phyloP scores from a whole-genome alignment of 1,139 yeast species.

The Debaryomyces subglobosus region DNA sequence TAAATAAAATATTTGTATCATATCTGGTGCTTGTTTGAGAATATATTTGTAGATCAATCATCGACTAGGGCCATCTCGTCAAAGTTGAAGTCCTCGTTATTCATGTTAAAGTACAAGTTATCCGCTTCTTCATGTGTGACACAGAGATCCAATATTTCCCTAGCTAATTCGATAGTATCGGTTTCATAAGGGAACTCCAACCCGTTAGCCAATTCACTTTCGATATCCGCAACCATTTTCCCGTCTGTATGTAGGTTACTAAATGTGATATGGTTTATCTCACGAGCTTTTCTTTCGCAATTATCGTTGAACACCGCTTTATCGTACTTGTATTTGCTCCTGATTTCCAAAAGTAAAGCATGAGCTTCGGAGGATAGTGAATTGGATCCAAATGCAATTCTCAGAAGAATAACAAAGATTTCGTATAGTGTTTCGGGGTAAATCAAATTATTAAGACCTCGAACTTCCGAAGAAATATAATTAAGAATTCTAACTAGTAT shows the following conservation, averaged over 20 bases:
- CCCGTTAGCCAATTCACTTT: conserved; percentile 55
- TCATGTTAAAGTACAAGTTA: conserved; percentile 67
- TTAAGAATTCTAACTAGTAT: conserved; percentile 35
- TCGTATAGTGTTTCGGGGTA: conserved; percentile 50
- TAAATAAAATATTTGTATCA: conserved; percentile 9
- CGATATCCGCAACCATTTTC: conserved; percentile 31
- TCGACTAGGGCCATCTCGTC: conserved; percentile 30
- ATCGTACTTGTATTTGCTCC: conserved; percentile 26
- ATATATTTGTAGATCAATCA: conserved; percentile 5
- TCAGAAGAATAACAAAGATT: conserved; percentile 53
- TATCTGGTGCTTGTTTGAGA: conserved; percentile 3
- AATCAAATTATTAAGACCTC: conserved; percentile 35
- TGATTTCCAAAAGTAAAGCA: conserved; percentile 31
- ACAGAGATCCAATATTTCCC: conserved; percentile 70
- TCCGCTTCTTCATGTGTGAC: conserved; percentile 83
- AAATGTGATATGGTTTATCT: conserved; percentile 35
- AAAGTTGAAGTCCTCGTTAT: conserved; percentile 34
- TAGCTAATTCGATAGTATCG: conserved; percentile 67
- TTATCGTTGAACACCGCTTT: conserved; percentile 41
- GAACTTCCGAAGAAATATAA: conserved; percentile 36
- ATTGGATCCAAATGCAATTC: conserved; percentile 59
- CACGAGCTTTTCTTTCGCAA: conserved; percentile 47
- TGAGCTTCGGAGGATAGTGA: conserved; percentile 41
- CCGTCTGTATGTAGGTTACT: conserved; percentile 10
- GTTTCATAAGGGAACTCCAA: conserved; percentile 64